Evolutionary conservation across 805 yeast species (phyloP), one percentile per base, ranked within the genome.

Genomic region (Sungouiozyma intestinalis): DNA sequence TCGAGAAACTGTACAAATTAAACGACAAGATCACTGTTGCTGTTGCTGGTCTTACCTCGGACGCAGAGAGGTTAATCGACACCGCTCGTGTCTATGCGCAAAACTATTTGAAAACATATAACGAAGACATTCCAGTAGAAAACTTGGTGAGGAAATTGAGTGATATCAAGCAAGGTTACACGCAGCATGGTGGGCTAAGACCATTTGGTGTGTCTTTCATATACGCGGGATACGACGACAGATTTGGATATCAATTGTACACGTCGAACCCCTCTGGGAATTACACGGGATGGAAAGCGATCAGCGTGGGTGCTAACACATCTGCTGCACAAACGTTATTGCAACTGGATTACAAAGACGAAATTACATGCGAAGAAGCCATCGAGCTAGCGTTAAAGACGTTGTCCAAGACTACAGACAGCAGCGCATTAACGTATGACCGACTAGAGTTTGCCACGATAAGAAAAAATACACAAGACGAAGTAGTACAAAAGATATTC

Each of bases 271-370:
- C 99, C 13, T 85, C 95, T 0, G 99, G 99, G 20, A 92, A 92
- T 66, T 92, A 88, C 63, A 77, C 94, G 16, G 97, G 98, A 19
- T 92, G 99, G 99, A 87, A 85, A 65, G 98, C 98, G 36, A 90
- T 96, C 29, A 75, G 86, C 53, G 88, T 92, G 46, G 99, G 99
- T 35, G 95, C 97, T 40, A 92, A 92, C 67, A 87, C 86, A 49
- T 77, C 95, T 6, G 88, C 96, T 36, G 97, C 97, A 1, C 98
- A 92, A 68, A 90, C 98, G 1, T 68, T 92, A 49, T 72, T 92
- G 58, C 92, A 92, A 66, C 95, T 88, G 67, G 98, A 92, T 55
- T 92, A 85, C 69, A 86, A 83, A 60, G 90, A 85, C 53, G 92
- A 83, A 44, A 64, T 85, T 52, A 62, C 72, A 17, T 64, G 85